Percentiles rank a stretch among this genome's conserved stretches.
Evolutionary conservation across 1,284 basidiomycete genomes (phyloP).

Genomic region (Pyrrhoderma lamaoense): DNA sequence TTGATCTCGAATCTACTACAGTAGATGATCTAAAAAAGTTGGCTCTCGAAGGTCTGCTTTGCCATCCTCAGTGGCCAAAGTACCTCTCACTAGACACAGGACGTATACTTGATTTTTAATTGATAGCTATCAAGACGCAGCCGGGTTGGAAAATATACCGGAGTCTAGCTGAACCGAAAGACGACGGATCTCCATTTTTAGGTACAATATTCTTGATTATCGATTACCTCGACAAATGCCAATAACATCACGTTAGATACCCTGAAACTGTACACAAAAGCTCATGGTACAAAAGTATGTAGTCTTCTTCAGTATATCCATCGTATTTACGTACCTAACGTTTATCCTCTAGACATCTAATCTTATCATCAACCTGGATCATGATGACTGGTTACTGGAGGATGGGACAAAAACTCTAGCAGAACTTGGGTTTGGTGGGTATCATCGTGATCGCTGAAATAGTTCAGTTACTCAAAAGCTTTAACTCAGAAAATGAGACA

Average conservation of each 20-base stretch:
- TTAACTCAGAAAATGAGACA: slow-evolving; percentile 78
- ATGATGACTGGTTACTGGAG: slow-evolving; percentile 86
- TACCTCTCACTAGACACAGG: neutral
- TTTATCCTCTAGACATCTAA: slow-evolving; percentile 69
- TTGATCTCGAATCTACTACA: slow-evolving; percentile 76
- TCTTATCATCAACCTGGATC: slow-evolving; percentile 90
- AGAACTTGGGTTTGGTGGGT: slow-evolving; percentile 69
- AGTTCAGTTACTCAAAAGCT: neutral
- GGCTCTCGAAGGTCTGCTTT: slow-evolving; percentile 50
- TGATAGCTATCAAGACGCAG: slow-evolving; percentile 60
- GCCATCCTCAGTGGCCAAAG: slow-evolving; percentile 13
- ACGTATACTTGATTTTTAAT: slow-evolving; percentile 4
- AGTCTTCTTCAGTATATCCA: neutral
- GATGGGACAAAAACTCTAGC: slow-evolving; percentile 60
- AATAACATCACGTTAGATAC: slow-evolving; percentile 54
- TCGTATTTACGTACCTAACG: neutral
- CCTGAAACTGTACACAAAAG: slow-evolving; percentile 88
- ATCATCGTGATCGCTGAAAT: neutral
- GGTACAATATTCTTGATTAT: neutral
- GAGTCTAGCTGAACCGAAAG: slow-evolving; percentile 33
- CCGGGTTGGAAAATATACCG: slow-evolving; percentile 85
- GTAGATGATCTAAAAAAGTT: slow-evolving; percentile 71
- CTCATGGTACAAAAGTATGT: slow-evolving; percentile 85
- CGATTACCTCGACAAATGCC: neutral
- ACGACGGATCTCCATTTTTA: neutral